Percentiles rank a stretch among this genome's conserved stretches.
phyloP scores from a whole-genome alignment of 768 basidiomycete species.

The Leccinellum luteum region DNA sequence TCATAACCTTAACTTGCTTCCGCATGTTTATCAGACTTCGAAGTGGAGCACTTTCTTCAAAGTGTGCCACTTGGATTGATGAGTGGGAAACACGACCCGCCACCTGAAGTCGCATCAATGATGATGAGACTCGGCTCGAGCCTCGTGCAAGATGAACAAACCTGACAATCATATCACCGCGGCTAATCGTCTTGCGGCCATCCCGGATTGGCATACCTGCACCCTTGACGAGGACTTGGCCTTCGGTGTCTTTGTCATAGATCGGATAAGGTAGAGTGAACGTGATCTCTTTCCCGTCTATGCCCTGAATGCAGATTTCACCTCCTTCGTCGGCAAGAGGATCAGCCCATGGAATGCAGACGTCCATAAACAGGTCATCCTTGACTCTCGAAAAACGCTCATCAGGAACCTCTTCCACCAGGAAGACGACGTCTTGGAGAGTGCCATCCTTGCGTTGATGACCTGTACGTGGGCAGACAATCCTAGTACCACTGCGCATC shows the following conservation, averaged over 20 bases:
- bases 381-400: slow-evolving; percentile 54
- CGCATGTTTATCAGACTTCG: slow-evolving; percentile 19
- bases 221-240: slow-evolving; percentile 49
- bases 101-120: slow-evolving; percentile 19
- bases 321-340: slow-evolving; percentile 45
- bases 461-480: slow-evolving; percentile 62
- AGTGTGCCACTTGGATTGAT: slow-evolving; percentile 33
- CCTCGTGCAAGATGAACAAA: slow-evolving; percentile 26
- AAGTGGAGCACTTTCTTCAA: slow-evolving; percentile 29
- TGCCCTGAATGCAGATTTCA: slow-evolving; percentile 48
- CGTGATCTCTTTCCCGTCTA: slow-evolving; percentile 55
- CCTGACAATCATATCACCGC: slow-evolving; percentile 65
- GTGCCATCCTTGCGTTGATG: slow-evolving; percentile 57
- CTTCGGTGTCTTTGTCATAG: slow-evolving; percentile 46
- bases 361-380: slow-evolving; percentile 54
- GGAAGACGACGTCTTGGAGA: slow-evolving; percentile 65
- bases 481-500: slow-evolving; percentile 57
- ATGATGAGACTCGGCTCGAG: background rate
- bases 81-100: slow-evolving; percentile 31
- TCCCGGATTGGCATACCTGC: slow-evolving; percentile 69
- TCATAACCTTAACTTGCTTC: slow-evolving; percentile 13
- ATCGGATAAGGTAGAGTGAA: slow-evolving; percentile 53
- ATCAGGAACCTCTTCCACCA: slow-evolving; percentile 59
- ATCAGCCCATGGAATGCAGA: slow-evolving; percentile 57
- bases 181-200: slow-evolving; percentile 49